These are phyloP conservation scores for Diaporthe amygdali DNA, from an alignment of 2,329 filamentous ascomycete genomes.

Conservation along the genomic window DNA sequence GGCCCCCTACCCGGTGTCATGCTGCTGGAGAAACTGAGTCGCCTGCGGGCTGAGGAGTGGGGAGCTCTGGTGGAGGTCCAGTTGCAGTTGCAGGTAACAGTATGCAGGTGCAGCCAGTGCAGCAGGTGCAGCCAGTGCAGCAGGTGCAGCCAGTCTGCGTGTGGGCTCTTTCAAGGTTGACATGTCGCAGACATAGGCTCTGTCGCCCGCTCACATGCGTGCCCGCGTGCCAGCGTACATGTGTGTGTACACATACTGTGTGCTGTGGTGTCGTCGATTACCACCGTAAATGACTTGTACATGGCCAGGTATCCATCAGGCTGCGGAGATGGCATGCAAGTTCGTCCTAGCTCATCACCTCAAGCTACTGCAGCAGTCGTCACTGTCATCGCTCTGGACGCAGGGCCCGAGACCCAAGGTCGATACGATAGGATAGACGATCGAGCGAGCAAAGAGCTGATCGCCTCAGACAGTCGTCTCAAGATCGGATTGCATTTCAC, in stretches of 20 bases:
- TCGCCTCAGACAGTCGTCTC: slow-evolving; percentile 1
- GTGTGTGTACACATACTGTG: neutral
- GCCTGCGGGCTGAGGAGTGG: slow-evolving; percentile 13
- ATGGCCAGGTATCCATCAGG: slow-evolving; percentile 7
- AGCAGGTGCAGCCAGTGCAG: neutral
- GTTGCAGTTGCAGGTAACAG: no score
- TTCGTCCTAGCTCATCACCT: slow-evolving; percentile 12
- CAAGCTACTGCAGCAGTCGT: slow-evolving; percentile 13
- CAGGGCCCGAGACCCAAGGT: slow-evolving; percentile 10
- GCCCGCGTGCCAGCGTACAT: neutral
- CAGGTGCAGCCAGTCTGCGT: neutral
- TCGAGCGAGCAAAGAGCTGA: slow-evolving; percentile 8
- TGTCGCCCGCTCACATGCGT: neutral
- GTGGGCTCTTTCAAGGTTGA: slow-evolving; percentile 3
- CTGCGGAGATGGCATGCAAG: slow-evolving; percentile 15
- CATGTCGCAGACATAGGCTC: slow-evolving; percentile 2
- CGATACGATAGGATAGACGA: neutral
- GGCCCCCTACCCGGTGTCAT: slow-evolving; percentile 12
- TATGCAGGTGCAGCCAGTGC: neutral
- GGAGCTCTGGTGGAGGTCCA: neutral
- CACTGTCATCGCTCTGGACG: slow-evolving; percentile 9
- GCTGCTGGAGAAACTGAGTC: neutral
- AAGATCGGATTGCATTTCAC: slow-evolving; percentile 2
- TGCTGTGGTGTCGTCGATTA: neutral
- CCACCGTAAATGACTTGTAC: neutral